These are phyloP conservation scores for Pichia occidentalis DNA, from an alignment of 805 yeast genomes.

Conservation along the genomic window DNA sequence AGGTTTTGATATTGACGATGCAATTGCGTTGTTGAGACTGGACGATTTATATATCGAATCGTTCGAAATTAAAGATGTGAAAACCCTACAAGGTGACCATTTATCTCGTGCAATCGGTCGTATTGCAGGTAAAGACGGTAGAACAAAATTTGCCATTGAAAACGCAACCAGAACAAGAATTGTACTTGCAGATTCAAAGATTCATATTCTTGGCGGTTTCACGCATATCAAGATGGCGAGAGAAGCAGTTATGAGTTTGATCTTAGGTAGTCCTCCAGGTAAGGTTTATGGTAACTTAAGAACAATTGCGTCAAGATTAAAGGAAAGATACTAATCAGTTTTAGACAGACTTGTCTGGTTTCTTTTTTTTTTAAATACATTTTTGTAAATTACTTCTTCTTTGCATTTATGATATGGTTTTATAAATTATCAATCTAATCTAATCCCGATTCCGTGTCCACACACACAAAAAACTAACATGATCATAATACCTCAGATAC, in stretches of 20 bases:
- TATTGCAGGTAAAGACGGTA: slow-evolving; percentile 99
- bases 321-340: slow-evolving; percentile 70
- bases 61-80: slow-evolving; percentile 94
- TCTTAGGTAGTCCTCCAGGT: slow-evolving; percentile 97
- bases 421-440: not conserved
- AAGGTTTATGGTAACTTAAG: slow-evolving; percentile 96
- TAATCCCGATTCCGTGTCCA: not conserved
- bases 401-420: not conserved
- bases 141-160: slow-evolving; percentile 96
- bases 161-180: slow-evolving; percentile 98
- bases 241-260: slow-evolving; percentile 89
- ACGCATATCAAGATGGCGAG: slow-evolving; percentile 98
- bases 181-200: slow-evolving; percentile 93
- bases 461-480: not conserved
- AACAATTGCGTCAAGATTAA: slow-evolving; percentile 93
- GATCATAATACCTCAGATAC: slow-evolving; percentile 21
- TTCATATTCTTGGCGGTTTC: slow-evolving; percentile 95
- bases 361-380: not conserved
- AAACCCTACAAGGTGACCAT: slow-evolving; percentile 93
- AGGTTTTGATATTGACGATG: slow-evolving; percentile 96
- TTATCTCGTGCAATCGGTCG: slow-evolving; percentile 98
- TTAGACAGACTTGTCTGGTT: not conserved
- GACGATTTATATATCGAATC: slow-evolving; percentile 97
- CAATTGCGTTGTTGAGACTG: slow-evolving; percentile 86
- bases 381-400: not conserved